These are phyloP conservation scores for Pilasporangium apinafurcum DNA, from an alignment of 352 stramenopile genomes.

Conservation along the genomic window DNA sequence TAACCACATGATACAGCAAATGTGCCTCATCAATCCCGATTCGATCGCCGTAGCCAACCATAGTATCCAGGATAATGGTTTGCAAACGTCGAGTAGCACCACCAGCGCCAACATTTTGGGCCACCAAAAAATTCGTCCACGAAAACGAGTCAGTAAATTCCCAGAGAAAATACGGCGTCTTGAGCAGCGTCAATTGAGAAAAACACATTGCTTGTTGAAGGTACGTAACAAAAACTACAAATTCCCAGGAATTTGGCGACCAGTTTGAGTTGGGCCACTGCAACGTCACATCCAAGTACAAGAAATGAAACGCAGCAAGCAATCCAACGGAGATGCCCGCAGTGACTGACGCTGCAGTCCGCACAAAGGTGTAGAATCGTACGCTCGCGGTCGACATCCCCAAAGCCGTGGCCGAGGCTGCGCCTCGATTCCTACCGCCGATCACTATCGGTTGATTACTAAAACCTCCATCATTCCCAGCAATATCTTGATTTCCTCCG, in stretches of 20 bases:
- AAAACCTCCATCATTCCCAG: neutral
- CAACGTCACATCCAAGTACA: constrained; percentile 8
- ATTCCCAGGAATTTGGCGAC: constrained; percentile 38
- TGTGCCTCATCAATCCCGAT: constrained; percentile 17
- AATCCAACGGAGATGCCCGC: constrained; percentile 11
- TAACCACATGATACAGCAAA: constrained; percentile 15
- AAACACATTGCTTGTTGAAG: constrained; percentile 33
- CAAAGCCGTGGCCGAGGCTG: neutral
- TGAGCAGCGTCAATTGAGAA: constrained; percentile 25
- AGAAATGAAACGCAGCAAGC: constrained; percentile 11
- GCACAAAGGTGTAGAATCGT: constrained; percentile 11
- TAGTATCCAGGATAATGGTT: constrained; percentile 9
- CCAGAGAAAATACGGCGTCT: constrained; percentile 23
- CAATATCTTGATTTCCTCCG: too few species aligned
- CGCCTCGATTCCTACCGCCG: neutral
- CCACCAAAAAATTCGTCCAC: constrained; percentile 39
- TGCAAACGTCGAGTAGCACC: constrained; percentile 11
- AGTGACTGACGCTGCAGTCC: constrained; percentile 7
- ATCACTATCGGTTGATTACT: constrained; percentile 4
- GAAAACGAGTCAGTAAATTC: constrained; percentile 39
- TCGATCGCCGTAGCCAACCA: constrained; percentile 21
- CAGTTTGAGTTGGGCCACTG: constrained; percentile 4
- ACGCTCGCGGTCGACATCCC: too few species aligned
- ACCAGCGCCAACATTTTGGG: constrained; percentile 2
- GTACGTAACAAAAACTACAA: constrained; percentile 34